These are phyloP conservation scores for Blyttiomyces sp. DNA, from an alignment of 371 early-diverging fungal genomes.

Conservation along the genomic window DNA sequence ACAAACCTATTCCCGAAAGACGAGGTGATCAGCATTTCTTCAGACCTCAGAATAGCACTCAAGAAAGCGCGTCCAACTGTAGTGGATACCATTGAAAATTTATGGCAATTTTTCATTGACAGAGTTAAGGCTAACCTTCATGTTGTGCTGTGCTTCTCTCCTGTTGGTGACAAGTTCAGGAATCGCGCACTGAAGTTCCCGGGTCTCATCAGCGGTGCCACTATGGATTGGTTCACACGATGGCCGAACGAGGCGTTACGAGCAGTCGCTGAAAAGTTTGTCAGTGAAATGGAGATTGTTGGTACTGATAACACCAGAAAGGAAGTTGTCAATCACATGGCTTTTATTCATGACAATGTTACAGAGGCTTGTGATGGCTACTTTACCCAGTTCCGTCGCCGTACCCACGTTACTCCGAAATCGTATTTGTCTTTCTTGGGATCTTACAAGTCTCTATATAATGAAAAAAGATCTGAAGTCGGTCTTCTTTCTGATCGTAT, in stretches of 20 bases:
- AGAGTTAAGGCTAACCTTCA: slow-evolving; percentile 50
- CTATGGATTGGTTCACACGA: slow-evolving; percentile 58
- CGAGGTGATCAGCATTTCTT: slow-evolving; percentile 48
- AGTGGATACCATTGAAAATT: slow-evolving; percentile 52
- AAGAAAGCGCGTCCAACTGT: slow-evolving; percentile 51
- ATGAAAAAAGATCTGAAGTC: slow-evolving; percentile 49
- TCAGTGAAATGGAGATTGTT: slow-evolving; percentile 54
- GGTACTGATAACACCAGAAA: slow-evolving; percentile 47
- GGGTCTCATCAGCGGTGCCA: slow-evolving; percentile 49
- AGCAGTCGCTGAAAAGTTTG: slow-evolving; percentile 51
- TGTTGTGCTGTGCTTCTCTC: slow-evolving; percentile 53
- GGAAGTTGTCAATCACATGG: slow-evolving; percentile 57
- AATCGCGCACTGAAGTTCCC: slow-evolving; percentile 56
- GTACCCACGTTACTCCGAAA: slow-evolving; percentile 63
- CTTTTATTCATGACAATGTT: slow-evolving; percentile 57
- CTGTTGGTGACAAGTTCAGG: slow-evolving; percentile 55
- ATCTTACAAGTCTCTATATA: slow-evolving; percentile 52
- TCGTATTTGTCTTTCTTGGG: slow-evolving; percentile 57
- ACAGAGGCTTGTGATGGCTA: slow-evolving; percentile 55
- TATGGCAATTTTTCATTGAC: slow-evolving; percentile 48
- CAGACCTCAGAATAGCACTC: slow-evolving; percentile 32
- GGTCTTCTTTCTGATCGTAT: slow-evolving; percentile 54
- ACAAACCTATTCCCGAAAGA: slow-evolving; percentile 48
- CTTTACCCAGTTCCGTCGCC: slow-evolving; percentile 55
- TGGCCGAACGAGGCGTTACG: slow-evolving; percentile 59